Evolutionary conservation across 1,284 basidiomycete genomes (phyloP), one percentile per base, ranked within the genome.

Genomic region (Coniferiporia weirii): DNA sequence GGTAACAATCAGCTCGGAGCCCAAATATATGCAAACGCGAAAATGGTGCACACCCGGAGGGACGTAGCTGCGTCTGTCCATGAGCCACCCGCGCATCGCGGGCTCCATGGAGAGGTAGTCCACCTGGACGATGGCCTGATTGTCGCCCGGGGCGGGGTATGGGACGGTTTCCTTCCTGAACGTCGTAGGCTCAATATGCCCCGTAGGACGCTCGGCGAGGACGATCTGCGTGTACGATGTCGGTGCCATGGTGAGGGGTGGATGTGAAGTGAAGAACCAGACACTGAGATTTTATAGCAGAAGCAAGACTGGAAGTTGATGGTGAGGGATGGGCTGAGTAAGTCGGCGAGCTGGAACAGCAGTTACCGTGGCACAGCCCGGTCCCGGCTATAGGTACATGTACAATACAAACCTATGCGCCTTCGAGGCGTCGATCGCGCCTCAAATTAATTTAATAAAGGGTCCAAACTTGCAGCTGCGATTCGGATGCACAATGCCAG

Each of bases 1-100:
- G 3, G 72, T 72, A 36, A 79, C 66, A 65, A 79, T 22, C 68
- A 68, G 34, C 66, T 48, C 6, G 27, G 8, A 15, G 32, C 15
- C 19, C 1, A 19, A 36, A 43, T 36, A 52, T 8, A 9, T 10
- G 19, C 9, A 35, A 46, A 32, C 8, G 5, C 19, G n/a, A 22
- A n/a, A n/a, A 19, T 19, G 13, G 43, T 4, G 6, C 34, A 7
- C 44, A 59, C 57, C 57, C 3, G 85, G 87, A 17, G 79, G 80
- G 19, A 87, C 51, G 65, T 89, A 91, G 68, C 81, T 85, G 53
- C 88, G 79, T 17, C 67, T 70, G 68, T 93, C 89, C 54, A 54
- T 82, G 54, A 96, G 68, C 80, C 88, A 95, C 9, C 84, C 87
- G 38, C 93, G 82, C 91, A 94, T 93, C 0, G 90, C 89, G 36